Evolutionary conservation across 306 rosid species (phyloP), one percentile per base, ranked within the genome.

Genomic region (Prinsepia uniflora): DNA sequence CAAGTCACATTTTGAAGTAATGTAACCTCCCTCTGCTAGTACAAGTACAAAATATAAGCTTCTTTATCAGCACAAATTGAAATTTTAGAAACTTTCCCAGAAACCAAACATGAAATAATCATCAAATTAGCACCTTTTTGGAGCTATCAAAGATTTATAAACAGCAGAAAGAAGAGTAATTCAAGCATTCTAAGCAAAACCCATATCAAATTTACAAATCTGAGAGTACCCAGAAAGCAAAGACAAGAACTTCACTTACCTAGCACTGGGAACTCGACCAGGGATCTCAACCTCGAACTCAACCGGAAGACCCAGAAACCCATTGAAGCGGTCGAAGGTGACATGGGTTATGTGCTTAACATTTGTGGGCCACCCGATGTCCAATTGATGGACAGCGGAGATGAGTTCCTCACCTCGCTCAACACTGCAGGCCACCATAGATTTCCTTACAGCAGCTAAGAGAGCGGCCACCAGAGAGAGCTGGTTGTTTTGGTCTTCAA

Each of bases 311-410:
- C 99, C 99, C 24, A 91, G 88, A 72, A 94, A 94, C 2, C 99
- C 99, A 46, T 91, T 84, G 88, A 91, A 94, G 19, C 99, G 90
- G 53, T 94, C 99, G 72, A 94, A 94, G 8, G 99, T 94, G 66
- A 91, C 99, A 62, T 91, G 99, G 10, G 95, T 81, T 24, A 91
- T 78, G 79, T 94, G 99, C 14, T 78, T 87, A 43, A 94, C 96
- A 72, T 94, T 80, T 0, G 97, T 91, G 4, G 99, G 99, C 89
- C 96, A 94, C 17, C 99, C 97, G 49, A 89, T 91, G 58, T 94
- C 97, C 82, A 94, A 79, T 42, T 80, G 81, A 64, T 86, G 86
- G 19, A 90, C 92, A 76, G 89, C 43, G 24, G 97, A 90, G 75
- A 90, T 86, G 2, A 84, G 84, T 3, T 90, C 97, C 17, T 88